These are phyloP conservation scores for Erysimum cheiri DNA, from an alignment of 441 rosid species.

Conservation along the genomic window DNA sequence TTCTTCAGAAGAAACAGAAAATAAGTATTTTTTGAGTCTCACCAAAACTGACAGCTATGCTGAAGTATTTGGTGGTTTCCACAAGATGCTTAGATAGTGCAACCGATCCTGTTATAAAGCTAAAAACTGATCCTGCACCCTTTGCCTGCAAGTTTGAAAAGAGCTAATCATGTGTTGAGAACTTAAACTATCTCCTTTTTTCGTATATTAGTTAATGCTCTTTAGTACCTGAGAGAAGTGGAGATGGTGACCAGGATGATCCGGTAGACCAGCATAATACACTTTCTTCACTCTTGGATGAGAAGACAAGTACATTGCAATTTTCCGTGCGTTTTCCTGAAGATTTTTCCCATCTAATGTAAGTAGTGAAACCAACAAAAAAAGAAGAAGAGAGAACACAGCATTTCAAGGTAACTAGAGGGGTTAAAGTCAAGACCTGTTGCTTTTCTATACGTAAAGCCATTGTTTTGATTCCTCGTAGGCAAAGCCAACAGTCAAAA, in stretches of 20 bases:
- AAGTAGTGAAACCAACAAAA: conserved; percentile 6
- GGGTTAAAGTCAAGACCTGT: conserved; percentile 60
- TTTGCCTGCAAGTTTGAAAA: conserved; percentile 62
- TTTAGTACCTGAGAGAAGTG: conserved; percentile 85
- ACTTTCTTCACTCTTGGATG: conserved; percentile 88
- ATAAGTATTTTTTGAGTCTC: conserved; percentile 31
- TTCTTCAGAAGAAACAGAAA: neutral
- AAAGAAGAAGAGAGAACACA: neutral
- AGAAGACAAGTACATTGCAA: conserved; percentile 78
- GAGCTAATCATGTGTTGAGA: conserved; percentile 2
- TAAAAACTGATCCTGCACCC: conserved; percentile 93
- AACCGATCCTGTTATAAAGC: conserved; percentile 86
- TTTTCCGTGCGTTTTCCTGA: conserved; percentile 87
- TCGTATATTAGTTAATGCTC: neutral
- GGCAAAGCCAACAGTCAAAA: conserved; percentile 95
- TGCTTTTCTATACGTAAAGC: conserved; percentile 89
- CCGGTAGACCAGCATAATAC: conserved; percentile 83
- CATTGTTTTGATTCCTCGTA: conserved; percentile 95
- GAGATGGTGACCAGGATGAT: conserved; percentile 79
- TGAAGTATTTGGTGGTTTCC: conserved; percentile 85
- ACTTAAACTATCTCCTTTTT: neutral
- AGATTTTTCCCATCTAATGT: conserved; percentile 16
- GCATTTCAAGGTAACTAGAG: neutral
- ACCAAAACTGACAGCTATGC: conserved; percentile 98
- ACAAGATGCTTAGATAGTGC: conserved; percentile 86